Evolutionary conservation across 192 early-diverging fungal genomes (phyloP), one percentile per base, ranked within the genome.

Genomic region (Entrophospora sp.): DNA sequence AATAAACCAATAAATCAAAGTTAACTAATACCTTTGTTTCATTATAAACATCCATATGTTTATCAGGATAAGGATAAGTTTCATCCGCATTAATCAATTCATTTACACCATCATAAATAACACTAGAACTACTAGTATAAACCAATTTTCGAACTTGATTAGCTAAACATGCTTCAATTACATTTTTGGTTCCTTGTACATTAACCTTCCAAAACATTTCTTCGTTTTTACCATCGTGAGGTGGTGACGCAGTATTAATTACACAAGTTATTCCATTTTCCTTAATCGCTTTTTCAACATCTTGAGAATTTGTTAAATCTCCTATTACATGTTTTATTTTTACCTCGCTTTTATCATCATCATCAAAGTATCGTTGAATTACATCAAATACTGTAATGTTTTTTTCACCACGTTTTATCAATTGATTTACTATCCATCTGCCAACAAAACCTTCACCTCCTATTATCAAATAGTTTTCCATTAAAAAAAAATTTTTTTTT

Each of bases 401-500:
- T 9, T 80, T 78, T 42, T 77, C 69, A 7, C 78, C 77, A 31
- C 79, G 69, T 45, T 83, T 81, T n/a, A 87, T 75, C 10, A 98
- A 86, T 42, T 87, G 81, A 1, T 85, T 71, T 48, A 90, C 85
- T 24, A 96, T 86, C 61, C 83, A 81, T 9, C 86, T 77, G 34
- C 92, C 94, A 24, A 96, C 83, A 74, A 96, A 96, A 6, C 92
- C 91, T 67, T 91, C 85, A 56, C 94, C 91, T 40, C 94, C 92
- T 51, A 92, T 87, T 31, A 94, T 83, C 0, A 94, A 74, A 59
- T 84, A 89, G 64, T 73, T 77, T 66, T 66, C 69, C 6, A 60
- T 31, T 32, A 49, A n/a, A n/a, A n/a, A n/a, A n/a, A n/a, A n/a
- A n/a, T n/a, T n/a, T n/a, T n/a, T n/a, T n/a, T n/a, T n/a, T n/a